phyloP scores from a whole-genome alignment of 2,329 filamentous ascomycete genomes.

The Penicillium sp. region DNA sequence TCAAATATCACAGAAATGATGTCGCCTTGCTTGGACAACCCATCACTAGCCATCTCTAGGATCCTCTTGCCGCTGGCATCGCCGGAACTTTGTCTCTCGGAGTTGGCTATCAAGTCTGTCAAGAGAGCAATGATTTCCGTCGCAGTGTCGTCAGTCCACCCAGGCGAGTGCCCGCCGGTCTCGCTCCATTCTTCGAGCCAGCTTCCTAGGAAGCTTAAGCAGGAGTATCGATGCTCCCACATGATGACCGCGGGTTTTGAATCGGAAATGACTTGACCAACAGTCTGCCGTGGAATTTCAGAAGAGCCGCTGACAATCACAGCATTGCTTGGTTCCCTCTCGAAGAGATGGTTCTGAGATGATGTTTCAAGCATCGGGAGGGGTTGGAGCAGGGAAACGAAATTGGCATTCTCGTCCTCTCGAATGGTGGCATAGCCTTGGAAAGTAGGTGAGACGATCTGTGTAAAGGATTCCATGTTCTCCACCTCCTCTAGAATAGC shows the following conservation, averaged over 20 bases:
- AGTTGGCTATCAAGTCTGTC: conserved; percentile 56
- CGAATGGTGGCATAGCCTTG: conserved; percentile 65
- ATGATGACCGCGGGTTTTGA: conserved; percentile 65
- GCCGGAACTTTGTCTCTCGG: conserved; percentile 27
- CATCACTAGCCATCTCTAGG: conserved; percentile 44
- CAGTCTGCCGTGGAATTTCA: conserved; percentile 32
- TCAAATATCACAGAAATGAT: conserved; percentile 74
- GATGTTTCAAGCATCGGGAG: conserved; percentile 44
- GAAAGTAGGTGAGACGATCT: conserved; percentile 64
- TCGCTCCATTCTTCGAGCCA: conserved; percentile 45
- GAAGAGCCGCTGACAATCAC: conserved; percentile 32
- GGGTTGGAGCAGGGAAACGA: conserved; percentile 54
- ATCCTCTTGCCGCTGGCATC: conserved; percentile 37
- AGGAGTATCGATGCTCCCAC: conserved; percentile 68
- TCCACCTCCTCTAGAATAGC: conserved; percentile 57
- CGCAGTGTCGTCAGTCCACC: conserved; percentile 53
- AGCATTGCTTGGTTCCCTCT: conserved; percentile 23
- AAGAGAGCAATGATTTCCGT: conserved; percentile 67
- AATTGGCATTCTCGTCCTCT: conserved; percentile 78
- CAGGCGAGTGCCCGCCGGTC: conserved; percentile 44
- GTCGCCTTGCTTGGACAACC: conserved; percentile 48
- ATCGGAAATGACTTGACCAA: conserved; percentile 61
- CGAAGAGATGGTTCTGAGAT: conserved; percentile 19
- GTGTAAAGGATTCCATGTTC: conserved; percentile 64
- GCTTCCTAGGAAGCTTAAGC: conserved; percentile 68